Base-by-base conservation (phyloP, 257 asterid genomes). In the Apocynum venetum region DNA sequence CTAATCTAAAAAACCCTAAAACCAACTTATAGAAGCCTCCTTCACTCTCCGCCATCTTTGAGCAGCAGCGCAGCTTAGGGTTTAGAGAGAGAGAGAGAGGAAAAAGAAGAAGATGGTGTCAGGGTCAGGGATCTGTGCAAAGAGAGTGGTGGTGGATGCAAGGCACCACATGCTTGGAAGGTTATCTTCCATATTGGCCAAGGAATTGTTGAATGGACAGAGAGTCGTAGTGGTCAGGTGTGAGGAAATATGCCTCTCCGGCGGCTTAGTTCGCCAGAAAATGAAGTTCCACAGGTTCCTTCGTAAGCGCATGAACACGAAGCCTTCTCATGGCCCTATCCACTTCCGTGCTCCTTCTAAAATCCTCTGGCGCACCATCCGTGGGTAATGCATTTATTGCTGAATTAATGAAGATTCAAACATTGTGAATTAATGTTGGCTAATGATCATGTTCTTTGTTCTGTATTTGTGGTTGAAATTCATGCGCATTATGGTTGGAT, bases 321-420 rank as follows among this genome's bases (percentile, higher is more conserved):
- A 88, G 73, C 91, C 91, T 0, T 88, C 91, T 71, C 91, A 88
- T 66, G 91, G 91, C 4, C 91, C 91, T 17, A 88, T 88, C 69
- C 91, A 88, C 78, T 86, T 86, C 88, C 85, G 91, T 6, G 89
- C 91, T 35, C 91, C 91, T 11, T 88, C 91, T 3, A 88, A 88
- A 68, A 86, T 86, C 64, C 87, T 88, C 57, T 88, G 92, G 92
- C 83, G 92, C 55, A 88, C 90, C 20, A 86, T 88, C 74, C 86
- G 92, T 68, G 92, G 92, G 91, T 88, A 66, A 49, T 15, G 38
- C 6, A 49, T 8, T 68, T 2, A 10, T 38, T 31, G 15, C 12
- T 35, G 31, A 5, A 17, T 48, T 1, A 38, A 44, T 20, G 31
- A 25, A 25, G 31, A 25, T 25, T 25, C 31, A 6, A n/a, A 43